A percentile compares a stretch with the other conserved stretches of the same genome.
phyloP scores from a whole-genome alignment of 2,329 filamentous ascomycete species.

The Aspergillus glaucus region DNA sequence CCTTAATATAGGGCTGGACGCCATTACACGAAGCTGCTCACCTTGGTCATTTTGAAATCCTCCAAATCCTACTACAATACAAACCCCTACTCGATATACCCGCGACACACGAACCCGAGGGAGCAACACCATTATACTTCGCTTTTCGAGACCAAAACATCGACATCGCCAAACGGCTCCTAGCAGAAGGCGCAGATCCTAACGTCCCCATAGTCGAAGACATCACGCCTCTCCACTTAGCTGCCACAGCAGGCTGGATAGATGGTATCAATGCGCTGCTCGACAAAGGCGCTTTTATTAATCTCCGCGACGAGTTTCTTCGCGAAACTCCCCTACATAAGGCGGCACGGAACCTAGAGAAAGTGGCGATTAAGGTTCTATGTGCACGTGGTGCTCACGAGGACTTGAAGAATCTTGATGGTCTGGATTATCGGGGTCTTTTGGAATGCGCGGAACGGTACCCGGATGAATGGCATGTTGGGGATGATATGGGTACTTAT shows the following conservation, averaged over 20 bases:
- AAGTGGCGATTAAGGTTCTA: neutral
- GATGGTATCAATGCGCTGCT: slow-evolving; percentile 1
- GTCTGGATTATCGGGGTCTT: neutral
- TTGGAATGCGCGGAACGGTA: neutral
- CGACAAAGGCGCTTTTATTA: neutral
- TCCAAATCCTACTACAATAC: neutral
- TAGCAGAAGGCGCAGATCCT: slow-evolving; percentile 2
- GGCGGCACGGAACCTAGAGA: slow-evolving; percentile 1
- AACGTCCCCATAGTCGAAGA: slow-evolving; percentile 4
- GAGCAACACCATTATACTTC: neutral
- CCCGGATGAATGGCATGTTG: neutral
- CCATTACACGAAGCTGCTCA: neutral
- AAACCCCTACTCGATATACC: neutral
- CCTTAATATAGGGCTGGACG: neutral
- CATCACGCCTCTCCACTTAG: slow-evolving; percentile 2
- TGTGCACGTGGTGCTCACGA: neutral
- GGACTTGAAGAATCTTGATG: neutral
- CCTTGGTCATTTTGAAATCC: neutral
- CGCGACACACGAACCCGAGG: neutral
- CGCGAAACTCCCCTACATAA: slow-evolving; percentile 5
- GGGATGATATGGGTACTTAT: too few species aligned
- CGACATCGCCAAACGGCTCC: neutral
- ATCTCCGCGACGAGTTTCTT: slow-evolving; percentile 4
- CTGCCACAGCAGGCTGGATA: slow-evolving; percentile 4
- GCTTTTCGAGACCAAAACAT: neutral